Evolutionary conservation across 208 protist species (phyloP), one percentile per base, ranked within the genome.

Genomic region (Leishmania tropica): DNA sequence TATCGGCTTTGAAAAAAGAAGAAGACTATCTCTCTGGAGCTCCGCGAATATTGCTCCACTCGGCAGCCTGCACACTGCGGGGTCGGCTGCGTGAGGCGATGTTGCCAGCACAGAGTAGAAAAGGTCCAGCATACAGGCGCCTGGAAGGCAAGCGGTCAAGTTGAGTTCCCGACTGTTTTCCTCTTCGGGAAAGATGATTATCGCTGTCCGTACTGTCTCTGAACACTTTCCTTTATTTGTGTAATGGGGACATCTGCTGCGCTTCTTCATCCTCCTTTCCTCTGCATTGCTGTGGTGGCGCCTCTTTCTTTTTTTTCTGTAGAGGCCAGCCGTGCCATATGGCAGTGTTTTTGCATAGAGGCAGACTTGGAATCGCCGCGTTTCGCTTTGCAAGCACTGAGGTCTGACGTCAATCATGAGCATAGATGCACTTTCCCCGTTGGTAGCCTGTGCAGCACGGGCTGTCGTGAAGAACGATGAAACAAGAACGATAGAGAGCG

Each of bases 381-480:
- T 60, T 76, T 53, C 48, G 72, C 13, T 60, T 42, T 42, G 51
- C 72, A 35, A 35, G 51, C 42, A 15, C 48, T 76, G 48, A 21
- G 51, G 72, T n/a, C 24, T 60, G 31, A 64, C 53, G 65, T 47
- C n/a, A 6, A 37, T 54, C 51, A 85, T 85, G 78, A 79, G 28
- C 73, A 71, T 72, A 56, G 75, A 75, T 47, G 78, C 76, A 58
- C 62, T 62, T 58, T 19, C 64, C 10, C 28, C 72, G 24, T 31
- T 85, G 2, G 8, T 85, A 24, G 53, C 75, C n/a, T 45, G 54
- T 56, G 82, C 78, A 31, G 64, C 82, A 56, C 82, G 77, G 42
- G 77, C 72, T 68, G 45, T 40, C 7, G 62, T 75, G 24, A 68
- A 64, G 60, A 72, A 42, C 60, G 64, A 1, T 11, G 82, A 85